A percentile compares a stretch with the other conserved stretches of the same genome.
Conservation (phyloP, 192 early-diverging fungal species). For the Linnemannia elongata region DNA sequence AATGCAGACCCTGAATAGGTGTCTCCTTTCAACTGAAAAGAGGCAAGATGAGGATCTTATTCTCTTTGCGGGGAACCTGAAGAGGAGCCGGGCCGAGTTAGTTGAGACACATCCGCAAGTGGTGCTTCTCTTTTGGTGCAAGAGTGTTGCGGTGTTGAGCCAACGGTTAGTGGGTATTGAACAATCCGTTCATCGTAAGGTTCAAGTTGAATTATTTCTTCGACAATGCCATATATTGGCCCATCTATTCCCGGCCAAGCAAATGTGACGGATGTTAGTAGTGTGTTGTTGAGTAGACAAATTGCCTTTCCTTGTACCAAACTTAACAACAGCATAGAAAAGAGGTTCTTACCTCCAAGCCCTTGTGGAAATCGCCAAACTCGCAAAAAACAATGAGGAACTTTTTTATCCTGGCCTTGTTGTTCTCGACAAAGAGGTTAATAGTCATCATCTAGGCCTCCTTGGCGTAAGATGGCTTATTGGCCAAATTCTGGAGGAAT, state of each 20-base stretch:
- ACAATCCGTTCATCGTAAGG: conserved; percentile 95
- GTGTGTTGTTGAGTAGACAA: background rate
- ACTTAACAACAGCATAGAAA: no score
- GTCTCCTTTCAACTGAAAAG: conserved; percentile 89
- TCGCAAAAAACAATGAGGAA: conserved; percentile 95
- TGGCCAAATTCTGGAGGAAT: conserved; percentile 94
- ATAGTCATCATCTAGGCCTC: conserved; percentile 93
- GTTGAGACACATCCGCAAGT: conserved; percentile 81
- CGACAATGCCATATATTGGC: conserved; percentile 95
- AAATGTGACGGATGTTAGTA: background rate
- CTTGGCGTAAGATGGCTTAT: conserved; percentile 92
- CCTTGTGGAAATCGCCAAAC: conserved; percentile 95
- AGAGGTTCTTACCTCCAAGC: conserved; percentile 71
- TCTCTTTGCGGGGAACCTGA: conserved; percentile 86
- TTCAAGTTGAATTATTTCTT: conserved; percentile 91
- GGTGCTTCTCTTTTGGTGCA: conserved; percentile 84
- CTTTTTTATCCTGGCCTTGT: conserved; percentile 86
- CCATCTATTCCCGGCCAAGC: conserved; percentile 71
- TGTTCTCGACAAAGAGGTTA: conserved; percentile 90
- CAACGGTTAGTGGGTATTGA: conserved; percentile 90
- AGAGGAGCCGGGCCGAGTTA: conserved; percentile 81
- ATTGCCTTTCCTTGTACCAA: background rate
- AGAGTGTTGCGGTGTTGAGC: conserved; percentile 85
- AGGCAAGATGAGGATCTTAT: conserved; percentile 78
- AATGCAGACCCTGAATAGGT: conserved; percentile 76